Percentiles rank a stretch among this genome's conserved stretches.
phyloP scores from a whole-genome alignment of 345 rosid species.

The Acer saccharum region DNA sequence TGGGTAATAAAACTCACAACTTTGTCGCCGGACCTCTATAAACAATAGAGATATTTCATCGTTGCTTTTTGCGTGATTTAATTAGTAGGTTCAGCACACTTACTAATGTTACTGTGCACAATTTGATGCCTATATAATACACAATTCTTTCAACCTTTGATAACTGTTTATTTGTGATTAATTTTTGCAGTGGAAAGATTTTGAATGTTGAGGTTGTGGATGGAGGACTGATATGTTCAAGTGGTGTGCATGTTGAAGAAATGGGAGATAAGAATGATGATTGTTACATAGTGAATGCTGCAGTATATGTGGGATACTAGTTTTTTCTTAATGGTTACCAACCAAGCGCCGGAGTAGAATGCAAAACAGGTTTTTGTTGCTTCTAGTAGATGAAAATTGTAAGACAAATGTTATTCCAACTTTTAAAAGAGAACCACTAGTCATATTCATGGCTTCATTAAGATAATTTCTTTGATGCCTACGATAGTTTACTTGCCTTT shows the following conservation, averaged over 20 bases:
- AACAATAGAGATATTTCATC: neutral
- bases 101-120: neutral
- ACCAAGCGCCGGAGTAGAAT: neutral
- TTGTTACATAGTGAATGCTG: constrained; percentile 87
- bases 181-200: constrained; percentile 59
- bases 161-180: neutral
- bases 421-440: neutral
- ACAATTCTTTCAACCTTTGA: neutral
- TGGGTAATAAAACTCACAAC: neutral
- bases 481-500: neutral
- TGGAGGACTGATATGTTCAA: constrained; percentile 88
- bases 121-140: neutral
- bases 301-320: constrained; percentile 85
- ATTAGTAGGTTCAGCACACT: too few relatives aligned
- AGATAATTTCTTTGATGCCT: neutral
- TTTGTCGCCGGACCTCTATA: neutral
- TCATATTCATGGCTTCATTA: neutral
- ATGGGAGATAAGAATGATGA: constrained; percentile 90
- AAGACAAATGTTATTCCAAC: too few relatives aligned
- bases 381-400: neutral
- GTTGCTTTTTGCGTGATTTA: too few relatives aligned
- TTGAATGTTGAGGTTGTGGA: constrained; percentile 73
- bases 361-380: neutral
- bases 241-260: constrained; percentile 79
- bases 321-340: constrained; percentile 18